Evolutionary conservation across 495 filamentous ascomycete genomes (phyloP), one percentile per base, ranked within the genome.

Genomic region (Tetracladium marchalianum): DNA sequence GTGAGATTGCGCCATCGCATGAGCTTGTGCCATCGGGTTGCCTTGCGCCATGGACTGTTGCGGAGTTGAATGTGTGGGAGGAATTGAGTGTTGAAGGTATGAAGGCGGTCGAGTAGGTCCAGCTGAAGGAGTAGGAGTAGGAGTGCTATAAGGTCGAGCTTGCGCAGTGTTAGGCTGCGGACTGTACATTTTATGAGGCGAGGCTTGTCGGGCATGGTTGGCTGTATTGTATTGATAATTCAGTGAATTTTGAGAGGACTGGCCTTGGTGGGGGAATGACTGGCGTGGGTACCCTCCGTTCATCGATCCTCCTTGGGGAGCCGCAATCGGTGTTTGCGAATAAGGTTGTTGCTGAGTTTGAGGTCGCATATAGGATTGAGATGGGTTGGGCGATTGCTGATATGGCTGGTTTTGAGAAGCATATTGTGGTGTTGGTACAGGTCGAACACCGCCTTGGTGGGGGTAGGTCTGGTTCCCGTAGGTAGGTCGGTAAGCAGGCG

Each of bases 131-230:
- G 22, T 27, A 3, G 22, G 39, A 5, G 39, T 12, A 4, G n/a
- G 39, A 5, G 39, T n/a, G 17, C 18, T 17, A 41, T 41, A 45
- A 19, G 50, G 44, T 42, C 49, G 49, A 34, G 46, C 22, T 22
- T 54, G 51, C 15, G 50, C 18, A 31, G 44, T 9, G 8, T 5
- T 38, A 22, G 50, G 47, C 16, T 57, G 54, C 0, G 50, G 47
- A 27, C 50, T 57, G 32, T 54, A 54, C 24, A 54, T 37, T 35
- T 55, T 59, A 19, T 53, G 56, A 19, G 52, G 56, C n/a, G 52
- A 59, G 49, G 17, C n/a, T 43, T 55, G 56, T 18, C 44, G 49
- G 18, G 39, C 17, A n/a, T 39, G 32, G 35, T 44, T 49, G 16
- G 16, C 11, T 18, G 27, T 39, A 43, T 51, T 53, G 40, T 59